phyloP scores from a whole-genome alignment of 768 basidiomycete genomes.

The Phlebiopsis flavidoalba region DNA sequence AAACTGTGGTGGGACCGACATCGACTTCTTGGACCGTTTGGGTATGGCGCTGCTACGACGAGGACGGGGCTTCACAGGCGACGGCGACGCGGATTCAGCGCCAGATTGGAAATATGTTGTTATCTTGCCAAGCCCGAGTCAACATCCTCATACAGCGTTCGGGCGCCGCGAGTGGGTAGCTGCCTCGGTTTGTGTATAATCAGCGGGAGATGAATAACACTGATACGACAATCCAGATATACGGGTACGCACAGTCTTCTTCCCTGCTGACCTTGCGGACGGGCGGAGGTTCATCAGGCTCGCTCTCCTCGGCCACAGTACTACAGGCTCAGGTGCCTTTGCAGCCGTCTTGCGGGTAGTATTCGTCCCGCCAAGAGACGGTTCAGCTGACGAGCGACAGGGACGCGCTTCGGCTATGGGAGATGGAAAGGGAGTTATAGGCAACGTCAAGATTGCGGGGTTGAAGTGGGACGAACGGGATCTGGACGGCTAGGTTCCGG shows the following conservation, averaged over 20 bases:
- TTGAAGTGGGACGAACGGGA: conserved; percentile 40
- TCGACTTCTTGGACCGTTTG: conserved; percentile 44
- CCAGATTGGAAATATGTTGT: conserved; percentile 88
- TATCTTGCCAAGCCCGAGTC: conserved; percentile 90
- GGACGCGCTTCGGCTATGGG: conserved; percentile 65
- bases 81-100: conserved; percentile 80
- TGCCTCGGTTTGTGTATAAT: conserved; percentile 35
- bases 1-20: conserved; percentile 45
- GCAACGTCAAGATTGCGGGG: not conserved
- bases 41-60: conserved; percentile 38
- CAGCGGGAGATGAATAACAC: not conserved
- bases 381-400: conserved; percentile 78
- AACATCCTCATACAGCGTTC: conserved; percentile 39
- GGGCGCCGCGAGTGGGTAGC: conserved; percentile 49
- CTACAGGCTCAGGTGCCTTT: conserved; percentile 33
- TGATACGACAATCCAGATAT: not conserved
- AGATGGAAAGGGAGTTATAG: not conserved
- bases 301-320: conserved; percentile 69
- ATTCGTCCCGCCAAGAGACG: conserved; percentile 51
- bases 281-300: conserved; percentile 57
- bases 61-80: conserved; percentile 37
- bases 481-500: conserved; percentile 36
- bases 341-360: conserved; percentile 29
- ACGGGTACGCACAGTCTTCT: conserved; percentile 45
- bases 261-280: conserved; percentile 55